phyloP scores from a whole-genome alignment of 2,329 filamentous ascomycete species.

The Acephala macrosclerotiorum region DNA sequence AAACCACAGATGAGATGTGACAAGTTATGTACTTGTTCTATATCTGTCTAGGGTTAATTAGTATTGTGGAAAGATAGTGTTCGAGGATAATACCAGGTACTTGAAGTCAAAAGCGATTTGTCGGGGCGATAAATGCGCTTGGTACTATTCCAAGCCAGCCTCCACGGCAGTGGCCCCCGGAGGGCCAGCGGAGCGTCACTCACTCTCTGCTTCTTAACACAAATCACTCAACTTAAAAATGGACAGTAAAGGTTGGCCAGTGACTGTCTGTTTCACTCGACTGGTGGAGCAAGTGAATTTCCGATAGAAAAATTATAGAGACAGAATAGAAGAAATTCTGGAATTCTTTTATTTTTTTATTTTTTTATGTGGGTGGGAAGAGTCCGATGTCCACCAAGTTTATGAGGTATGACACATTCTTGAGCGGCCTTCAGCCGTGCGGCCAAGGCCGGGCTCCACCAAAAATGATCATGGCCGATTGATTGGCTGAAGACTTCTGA shows the following conservation, averaged over 20 bases:
- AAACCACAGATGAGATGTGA: neutral
- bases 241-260: too few species aligned
- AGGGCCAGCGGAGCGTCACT: too few species aligned
- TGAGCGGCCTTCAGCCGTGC: slow-evolving; percentile 20
- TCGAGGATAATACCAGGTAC: neutral
- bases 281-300: too few species aligned
- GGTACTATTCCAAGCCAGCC: too few species aligned
- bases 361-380: too few species aligned
- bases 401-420: neutral
- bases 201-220: too few species aligned
- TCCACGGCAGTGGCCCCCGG: too few species aligned
- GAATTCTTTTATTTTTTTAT: too few species aligned
- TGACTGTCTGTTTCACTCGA: too few species aligned
- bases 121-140: too few species aligned
- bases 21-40: neutral
- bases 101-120: too few species aligned
- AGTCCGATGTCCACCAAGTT: neutral
- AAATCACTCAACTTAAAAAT: too few species aligned
- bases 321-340: neutral
- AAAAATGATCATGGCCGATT: slow-evolving; percentile 8
- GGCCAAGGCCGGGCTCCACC: neutral
- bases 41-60: neutral
- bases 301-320: neutral
- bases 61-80: neutral
- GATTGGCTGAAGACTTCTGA: slow-evolving; percentile 20